Evolutionary conservation across 257 asterid species (phyloP), one percentile per base, ranked within the genome.

Genomic region (Nicotiana benthamiana): DNA sequence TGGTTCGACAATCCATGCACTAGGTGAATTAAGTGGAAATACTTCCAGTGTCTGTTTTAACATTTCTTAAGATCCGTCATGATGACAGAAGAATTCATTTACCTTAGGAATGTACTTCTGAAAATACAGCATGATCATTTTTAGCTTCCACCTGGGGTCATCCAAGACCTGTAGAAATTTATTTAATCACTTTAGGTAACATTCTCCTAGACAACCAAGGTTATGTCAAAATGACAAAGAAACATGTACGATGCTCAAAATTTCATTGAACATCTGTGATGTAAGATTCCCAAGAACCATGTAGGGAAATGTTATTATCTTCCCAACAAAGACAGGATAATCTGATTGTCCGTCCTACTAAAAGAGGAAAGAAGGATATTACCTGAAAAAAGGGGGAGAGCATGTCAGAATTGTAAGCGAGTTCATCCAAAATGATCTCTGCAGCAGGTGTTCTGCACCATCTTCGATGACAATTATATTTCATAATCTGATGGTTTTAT

Each of bases 341-440:
- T 24, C 43, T 48, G 26, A 24, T 8, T 72, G 2, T 74, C 26
- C 79, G 2, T 74, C 26, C 79, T 4, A 74, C 61, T 48, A 48
- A 74, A 64, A 75, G 40, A 15, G 16, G 68, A n/a, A 83, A 30
- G 78, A 75, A 86, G 80, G 88, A 79, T 81, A 59, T 84, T 83
- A 95, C 99, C 97, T 86, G 91, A 80, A 95, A 90, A 88, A 93
- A 93, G 60, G 97, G 86, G 83, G 75, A 84, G 75, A 92, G 92
- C 62, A 85, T 88, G 66, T 89, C 79, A 54, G 79, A 68, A 77
- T 91, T 80, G 75, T 95, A 89, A 83, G 87, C 86, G 34, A 95
- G 96, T 85, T 92, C 97, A 78, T 95, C 93, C 87, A 93, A 84
- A 80, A 95, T 91, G 56, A 95, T 89, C 80, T 93, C 99, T 82